Conservation (phyloP, 2,329 filamentous ascomycete genomes). For the Dactylellina haptotyla region DNA sequence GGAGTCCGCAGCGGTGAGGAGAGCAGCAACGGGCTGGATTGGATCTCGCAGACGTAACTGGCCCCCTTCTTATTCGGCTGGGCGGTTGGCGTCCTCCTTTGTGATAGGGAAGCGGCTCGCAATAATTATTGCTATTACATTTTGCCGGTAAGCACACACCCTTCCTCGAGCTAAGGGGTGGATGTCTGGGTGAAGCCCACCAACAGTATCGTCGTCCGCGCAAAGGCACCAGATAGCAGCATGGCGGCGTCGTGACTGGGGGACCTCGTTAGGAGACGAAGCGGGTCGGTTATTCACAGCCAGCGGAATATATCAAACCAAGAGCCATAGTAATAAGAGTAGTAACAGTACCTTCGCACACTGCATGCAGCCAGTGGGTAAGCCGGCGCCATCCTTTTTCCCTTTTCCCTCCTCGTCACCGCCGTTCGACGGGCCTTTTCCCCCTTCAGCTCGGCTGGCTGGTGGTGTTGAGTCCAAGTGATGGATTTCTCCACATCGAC, state of each 20-base stretch:
- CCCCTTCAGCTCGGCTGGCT: slow-evolving; percentile 25
- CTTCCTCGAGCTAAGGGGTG: slow-evolving; percentile 33
- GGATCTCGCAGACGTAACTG: slow-evolving; percentile 39
- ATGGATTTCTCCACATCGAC: slow-evolving; percentile 54
- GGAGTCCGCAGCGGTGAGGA: slow-evolving; percentile 41
- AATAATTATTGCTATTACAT: slow-evolving; percentile 30
- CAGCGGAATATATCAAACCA: slow-evolving; percentile 7
- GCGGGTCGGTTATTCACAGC: slow-evolving; percentile 42
- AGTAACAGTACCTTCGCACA: background rate
- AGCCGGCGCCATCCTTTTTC: slow-evolving; percentile 8
- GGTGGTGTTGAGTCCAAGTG: slow-evolving; percentile 28
- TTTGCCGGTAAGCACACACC: slow-evolving; percentile 45
- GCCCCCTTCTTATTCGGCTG: slow-evolving; percentile 38
- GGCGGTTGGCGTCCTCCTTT: slow-evolving; percentile 44
- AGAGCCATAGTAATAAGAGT: slow-evolving; percentile 7
- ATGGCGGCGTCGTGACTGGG: background rate
- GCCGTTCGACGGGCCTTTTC: slow-evolving; percentile 37
- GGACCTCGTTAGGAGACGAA: slow-evolving; percentile 16
- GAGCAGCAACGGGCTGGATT: slow-evolving; percentile 16
- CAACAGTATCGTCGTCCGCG: no score
- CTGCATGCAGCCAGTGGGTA: background rate
- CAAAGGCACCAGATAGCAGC: background rate
- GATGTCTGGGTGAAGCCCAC: background rate
- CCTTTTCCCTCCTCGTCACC: no score
- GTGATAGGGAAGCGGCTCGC: slow-evolving; percentile 19